Conservation (phyloP, 169 alveolate genomes). For the Toxoplasma gondii region DNA sequence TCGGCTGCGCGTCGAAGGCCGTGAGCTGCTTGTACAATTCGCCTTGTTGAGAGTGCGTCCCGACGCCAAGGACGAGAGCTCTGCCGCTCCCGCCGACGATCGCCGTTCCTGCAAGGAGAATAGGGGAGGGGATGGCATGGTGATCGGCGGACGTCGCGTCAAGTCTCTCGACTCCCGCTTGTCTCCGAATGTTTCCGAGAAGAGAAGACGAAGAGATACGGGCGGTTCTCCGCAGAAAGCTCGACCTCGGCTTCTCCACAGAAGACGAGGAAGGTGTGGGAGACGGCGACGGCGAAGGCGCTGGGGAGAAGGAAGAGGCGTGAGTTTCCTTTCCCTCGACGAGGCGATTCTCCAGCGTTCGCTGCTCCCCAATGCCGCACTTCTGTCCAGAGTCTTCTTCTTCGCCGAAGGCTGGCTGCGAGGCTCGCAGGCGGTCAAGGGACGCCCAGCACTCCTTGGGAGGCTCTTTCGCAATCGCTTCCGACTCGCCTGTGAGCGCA, state of each 20-base stretch:
- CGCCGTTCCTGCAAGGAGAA: constrained; percentile 83
- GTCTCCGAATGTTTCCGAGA: background rate
- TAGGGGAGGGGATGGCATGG: constrained; percentile 77
- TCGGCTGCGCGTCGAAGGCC: constrained; percentile 79
- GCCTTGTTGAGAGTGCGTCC: constrained; percentile 79
- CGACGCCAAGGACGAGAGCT: constrained; percentile 83
- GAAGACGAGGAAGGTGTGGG: background rate
- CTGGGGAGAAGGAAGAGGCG: background rate
- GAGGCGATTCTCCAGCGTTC: background rate
- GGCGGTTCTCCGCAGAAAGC: background rate
- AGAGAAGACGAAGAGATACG: background rate
- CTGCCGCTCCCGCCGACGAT: constrained; percentile 84
- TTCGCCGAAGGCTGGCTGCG: background rate
- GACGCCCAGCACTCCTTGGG: constrained; percentile 68
- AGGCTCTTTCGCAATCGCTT: constrained; percentile 76
- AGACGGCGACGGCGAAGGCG: background rate
- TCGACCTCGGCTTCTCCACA: background rate
- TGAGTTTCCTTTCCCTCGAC: background rate
- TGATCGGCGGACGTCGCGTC: background rate
- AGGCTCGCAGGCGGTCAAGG: background rate
- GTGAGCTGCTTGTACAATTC: constrained; percentile 71
- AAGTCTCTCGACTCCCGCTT: background rate
- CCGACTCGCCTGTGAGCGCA: constrained; percentile 88
- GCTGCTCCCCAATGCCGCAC: background rate
- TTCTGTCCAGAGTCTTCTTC: background rate